These are phyloP conservation scores for Candida pseudoglaebosa DNA, from an alignment of 805 yeast species.

Conservation along the genomic window DNA sequence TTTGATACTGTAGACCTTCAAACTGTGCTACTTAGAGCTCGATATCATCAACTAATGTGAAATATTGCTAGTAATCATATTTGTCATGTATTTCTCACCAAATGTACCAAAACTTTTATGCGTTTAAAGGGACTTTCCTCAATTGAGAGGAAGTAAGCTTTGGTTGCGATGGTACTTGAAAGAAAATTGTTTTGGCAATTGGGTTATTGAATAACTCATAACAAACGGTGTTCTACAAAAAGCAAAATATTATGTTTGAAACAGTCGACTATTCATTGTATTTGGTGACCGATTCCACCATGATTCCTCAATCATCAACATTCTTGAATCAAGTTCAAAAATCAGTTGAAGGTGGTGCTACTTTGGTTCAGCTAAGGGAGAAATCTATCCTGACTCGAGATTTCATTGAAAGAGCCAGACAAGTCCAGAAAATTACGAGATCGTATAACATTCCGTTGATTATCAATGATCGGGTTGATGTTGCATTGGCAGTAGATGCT, in stretches of 20 bases:
- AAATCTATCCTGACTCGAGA: conserved; percentile 64
- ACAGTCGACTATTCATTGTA: conserved; percentile 57
- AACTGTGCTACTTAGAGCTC: too few species aligned
- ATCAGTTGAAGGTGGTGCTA: conserved; percentile 69
- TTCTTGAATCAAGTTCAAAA: conserved; percentile 59
- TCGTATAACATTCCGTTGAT: conserved; percentile 65
- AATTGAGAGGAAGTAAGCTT: too few species aligned
- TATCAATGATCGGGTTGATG: conserved; percentile 83
- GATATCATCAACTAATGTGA: neutral
- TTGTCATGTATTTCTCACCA: neutral
- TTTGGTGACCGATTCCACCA: conserved; percentile 74
- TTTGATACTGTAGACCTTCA: too few species aligned
- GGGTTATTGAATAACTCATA: too few species aligned
- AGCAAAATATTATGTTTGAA: neutral
- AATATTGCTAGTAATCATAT: neutral
- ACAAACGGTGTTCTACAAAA: too few species aligned
- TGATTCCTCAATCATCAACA: conserved; percentile 54
- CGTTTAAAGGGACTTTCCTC: neutral
- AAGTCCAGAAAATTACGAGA: conserved; percentile 59
- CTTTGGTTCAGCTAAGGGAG: conserved; percentile 81
- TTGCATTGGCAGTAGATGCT: conserved; percentile 84
- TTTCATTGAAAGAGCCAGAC: conserved; percentile 58
- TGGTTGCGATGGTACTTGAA: too few species aligned
- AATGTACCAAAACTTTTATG: neutral
- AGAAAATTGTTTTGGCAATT: too few species aligned